phyloP scores from a whole-genome alignment of 2,329 filamentous ascomycete genomes.

The Xylariales sp. region DNA sequence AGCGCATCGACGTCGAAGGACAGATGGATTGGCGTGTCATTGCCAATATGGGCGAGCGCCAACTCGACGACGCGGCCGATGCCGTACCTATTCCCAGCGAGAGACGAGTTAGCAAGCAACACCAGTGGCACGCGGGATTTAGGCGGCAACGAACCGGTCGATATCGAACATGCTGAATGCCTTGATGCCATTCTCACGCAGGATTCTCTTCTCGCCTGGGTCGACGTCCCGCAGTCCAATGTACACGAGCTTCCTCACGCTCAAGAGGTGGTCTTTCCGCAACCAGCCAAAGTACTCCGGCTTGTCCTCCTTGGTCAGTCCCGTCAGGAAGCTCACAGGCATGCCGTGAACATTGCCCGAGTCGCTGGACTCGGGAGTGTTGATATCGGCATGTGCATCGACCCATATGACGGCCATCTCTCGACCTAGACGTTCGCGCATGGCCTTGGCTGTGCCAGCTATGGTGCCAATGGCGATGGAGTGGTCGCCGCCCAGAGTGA shows the following conservation, averaged over 20 bases:
- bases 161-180: constrained; percentile 99
- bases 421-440: constrained; percentile 72
- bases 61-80: constrained; percentile 97
- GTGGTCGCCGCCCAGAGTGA: constrained; percentile 95
- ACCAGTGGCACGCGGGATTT: neutral
- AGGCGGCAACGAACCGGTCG: constrained; percentile 58
- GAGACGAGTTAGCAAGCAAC: neutral
- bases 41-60: constrained; percentile 93
- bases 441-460: constrained; percentile 79
- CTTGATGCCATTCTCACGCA: constrained; percentile 85
- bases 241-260: constrained; percentile 84
- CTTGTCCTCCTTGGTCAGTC: constrained; percentile 70
- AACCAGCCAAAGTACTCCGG: constrained; percentile 90
- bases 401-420: constrained; percentile 98
- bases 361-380: constrained; percentile 83
- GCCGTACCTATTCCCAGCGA: constrained; percentile 57
- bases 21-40: constrained; percentile 92
- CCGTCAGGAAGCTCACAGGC: constrained; percentile 89
- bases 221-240: constrained; percentile 95
- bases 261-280: constrained; percentile 63
- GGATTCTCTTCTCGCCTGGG: constrained; percentile 84
- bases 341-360: constrained; percentile 97
- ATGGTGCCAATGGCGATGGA: constrained; percentile 94
- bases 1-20: constrained; percentile 96
- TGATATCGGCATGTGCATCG: constrained; percentile 96